These are phyloP conservation scores for Hanseniaspora valbyensis DNA, from an alignment of 805 yeast species.

Conservation along the genomic window DNA sequence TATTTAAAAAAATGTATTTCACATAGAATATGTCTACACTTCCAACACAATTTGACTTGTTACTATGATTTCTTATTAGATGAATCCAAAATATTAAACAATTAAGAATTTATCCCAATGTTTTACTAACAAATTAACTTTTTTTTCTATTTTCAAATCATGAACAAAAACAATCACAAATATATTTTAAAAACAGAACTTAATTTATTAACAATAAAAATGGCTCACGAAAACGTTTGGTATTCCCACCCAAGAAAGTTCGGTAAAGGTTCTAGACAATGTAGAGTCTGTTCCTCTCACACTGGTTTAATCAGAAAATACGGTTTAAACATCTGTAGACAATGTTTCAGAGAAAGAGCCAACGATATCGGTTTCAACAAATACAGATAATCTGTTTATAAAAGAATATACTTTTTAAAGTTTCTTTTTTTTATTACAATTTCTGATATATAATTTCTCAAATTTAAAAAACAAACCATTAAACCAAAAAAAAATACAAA, in stretches of 20 bases:
- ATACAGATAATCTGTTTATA: slow-evolving; percentile 61
- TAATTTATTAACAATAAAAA: slow-evolving; percentile 36
- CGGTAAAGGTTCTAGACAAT: slow-evolving; percentile 99
- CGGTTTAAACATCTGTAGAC: slow-evolving; percentile 99
- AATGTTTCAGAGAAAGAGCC: slow-evolving; percentile 99
- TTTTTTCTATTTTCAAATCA: neutral
- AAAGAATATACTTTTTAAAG: neutral
- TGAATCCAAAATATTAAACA: too few species aligned
- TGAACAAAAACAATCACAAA: neutral
- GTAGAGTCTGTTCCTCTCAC: slow-evolving; percentile 99
- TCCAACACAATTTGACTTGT: too few species aligned
- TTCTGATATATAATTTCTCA: neutral
- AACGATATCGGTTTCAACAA: slow-evolving; percentile 98
- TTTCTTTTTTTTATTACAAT: slow-evolving; percentile 9
- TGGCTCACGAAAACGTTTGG: slow-evolving; percentile 99
- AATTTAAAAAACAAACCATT: neutral
- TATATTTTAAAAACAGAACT: slow-evolving; percentile 1
- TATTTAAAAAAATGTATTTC: too few species aligned
- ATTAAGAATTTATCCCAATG: too few species aligned
- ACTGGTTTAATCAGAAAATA: slow-evolving; percentile 99
- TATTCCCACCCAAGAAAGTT: slow-evolving; percentile 99
- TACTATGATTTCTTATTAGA: too few species aligned
- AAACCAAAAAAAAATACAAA: neutral
- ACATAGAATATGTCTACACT: too few species aligned
- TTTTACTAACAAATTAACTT: neutral